Conservation (phyloP, 371 early-diverging fungal genomes). For the Mucor ambiguus region DNA sequence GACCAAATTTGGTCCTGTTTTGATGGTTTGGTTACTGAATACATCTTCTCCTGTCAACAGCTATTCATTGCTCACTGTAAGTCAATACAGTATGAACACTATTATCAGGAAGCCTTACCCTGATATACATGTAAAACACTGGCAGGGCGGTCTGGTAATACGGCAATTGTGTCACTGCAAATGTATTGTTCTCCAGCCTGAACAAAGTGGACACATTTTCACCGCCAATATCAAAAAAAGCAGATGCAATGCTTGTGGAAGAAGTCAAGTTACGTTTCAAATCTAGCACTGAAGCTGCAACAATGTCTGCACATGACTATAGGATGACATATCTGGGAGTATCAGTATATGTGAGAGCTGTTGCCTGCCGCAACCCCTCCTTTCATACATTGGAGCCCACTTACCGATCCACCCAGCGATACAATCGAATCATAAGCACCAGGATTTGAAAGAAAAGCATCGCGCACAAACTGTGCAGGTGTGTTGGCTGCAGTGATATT, state of each 20-base stretch:
- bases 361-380: neutral
- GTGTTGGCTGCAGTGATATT: neutral
- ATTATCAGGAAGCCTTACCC: conserved; percentile 11
- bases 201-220: conserved; percentile 32
- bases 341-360: neutral
- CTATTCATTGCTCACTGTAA: conserved; percentile 3
- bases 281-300: conserved; percentile 28
- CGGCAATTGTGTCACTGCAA: conserved; percentile 47
- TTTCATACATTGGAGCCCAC: neutral
- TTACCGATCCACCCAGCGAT: conserved; percentile 36
- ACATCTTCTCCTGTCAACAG: conserved; percentile 45
- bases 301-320: conserved; percentile 25
- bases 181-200: conserved; percentile 31
- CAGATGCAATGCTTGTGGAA: conserved; percentile 34
- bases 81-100: neutral
- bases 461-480: neutral
- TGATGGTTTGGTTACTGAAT: conserved; percentile 37
- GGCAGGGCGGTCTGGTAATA: conserved; percentile 56
- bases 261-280: conserved; percentile 19
- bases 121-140: conserved; percentile 50
- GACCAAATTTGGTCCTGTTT: conserved; percentile 34
- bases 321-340: neutral
- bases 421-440: conserved; percentile 32
- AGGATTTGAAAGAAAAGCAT: conserved; percentile 2
- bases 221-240: conserved; percentile 31